Evolutionary conservation across 257 asterid species (phyloP).

Genomic region (Solanum gracilifrons): DNA sequence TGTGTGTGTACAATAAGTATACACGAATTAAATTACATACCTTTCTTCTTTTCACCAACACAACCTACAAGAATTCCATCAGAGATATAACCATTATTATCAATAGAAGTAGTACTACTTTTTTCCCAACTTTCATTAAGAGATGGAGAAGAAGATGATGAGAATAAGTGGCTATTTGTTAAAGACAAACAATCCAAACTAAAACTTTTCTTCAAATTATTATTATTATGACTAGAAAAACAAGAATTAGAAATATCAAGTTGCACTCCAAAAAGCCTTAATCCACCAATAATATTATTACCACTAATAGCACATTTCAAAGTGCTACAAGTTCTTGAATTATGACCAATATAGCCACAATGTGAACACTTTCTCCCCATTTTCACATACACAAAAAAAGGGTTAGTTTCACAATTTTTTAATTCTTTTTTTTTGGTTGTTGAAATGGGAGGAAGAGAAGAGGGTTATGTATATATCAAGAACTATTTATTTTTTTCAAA

Average conservation of each 20-base stretch:
- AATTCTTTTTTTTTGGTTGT: not conserved
- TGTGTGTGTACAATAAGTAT: not conserved
- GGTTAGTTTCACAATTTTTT: not conserved
- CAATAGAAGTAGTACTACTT: not conserved
- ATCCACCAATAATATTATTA: not conserved
- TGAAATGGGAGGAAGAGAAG: not conserved
- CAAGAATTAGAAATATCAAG: not conserved
- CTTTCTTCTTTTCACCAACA: slow-evolving; percentile 13
- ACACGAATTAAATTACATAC: not conserved
- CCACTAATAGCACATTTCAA: not conserved
- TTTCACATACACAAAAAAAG: not conserved
- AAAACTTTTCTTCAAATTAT: not conserved
- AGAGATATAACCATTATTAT: not conserved
- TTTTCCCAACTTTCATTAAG: slow-evolving; percentile 1
- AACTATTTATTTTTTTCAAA: not conserved
- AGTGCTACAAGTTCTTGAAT: slow-evolving; percentile 11
- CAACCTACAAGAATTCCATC: not conserved
- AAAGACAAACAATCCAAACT: slow-evolving; percentile 4
- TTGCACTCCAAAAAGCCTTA: slow-evolving; percentile 5
- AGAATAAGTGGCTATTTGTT: not conserved
- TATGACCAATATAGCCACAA: slow-evolving; percentile 9
- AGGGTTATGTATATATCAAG: not conserved
- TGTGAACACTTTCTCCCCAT: slow-evolving; percentile 10
- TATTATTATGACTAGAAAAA: not conserved
- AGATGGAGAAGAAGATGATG: not conserved